Base-by-base conservation (phyloP, 306 rosid species). In the Dryas octopetala region DNA sequence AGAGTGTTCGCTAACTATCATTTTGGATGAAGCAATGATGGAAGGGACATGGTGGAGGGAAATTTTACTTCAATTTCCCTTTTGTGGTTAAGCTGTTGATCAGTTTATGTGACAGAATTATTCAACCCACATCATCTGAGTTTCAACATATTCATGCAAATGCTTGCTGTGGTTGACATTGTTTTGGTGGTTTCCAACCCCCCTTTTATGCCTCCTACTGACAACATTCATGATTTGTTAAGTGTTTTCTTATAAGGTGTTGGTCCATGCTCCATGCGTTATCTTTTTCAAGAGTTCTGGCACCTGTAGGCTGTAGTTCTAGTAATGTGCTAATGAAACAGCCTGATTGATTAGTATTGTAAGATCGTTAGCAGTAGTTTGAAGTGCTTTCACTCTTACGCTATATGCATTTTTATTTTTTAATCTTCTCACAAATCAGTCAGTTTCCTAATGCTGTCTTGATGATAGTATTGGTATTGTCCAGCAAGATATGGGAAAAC, bases 151-250 rank as follows among this genome's bases (percentile, higher is more conserved):
- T n/a, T 70, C 3, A 16, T 2, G 16, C 16, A n/a, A 26, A 52
- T 69, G 16, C 74, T 38, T 69, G 32, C 9, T 69, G 48, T 52
- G 28, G 23, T 38, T 32, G 49, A 52, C 49, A 9, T 40, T 69
- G 41, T 52, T 51, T 52, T 53, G 10, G 38, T 9, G n/a, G 16
- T 32, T 70, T 38, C 58, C 44, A 26, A 26, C 58, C 17, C 23
- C 23, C 23, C 23, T 23, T 23, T 23, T 23, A 26, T 68, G 7
- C 9, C 45, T 48, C 44, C 61, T 51, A 5, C 38, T 38, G 49
- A 51, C 7, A 52, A 10, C 48, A 8, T 38, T 51, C 74, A 62
- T 70, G 74, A 52, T 70, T 10, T 70, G 60, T 11, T 14, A 53
- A 43, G 32, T 65, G 16, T 11, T 4, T 17, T 64, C 38, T n/a